A percentile compares a stretch with the other conserved stretches of the same genome.
Conservation (phyloP, 1,284 basidiomycete species). For the Moniliella sp. region DNA sequence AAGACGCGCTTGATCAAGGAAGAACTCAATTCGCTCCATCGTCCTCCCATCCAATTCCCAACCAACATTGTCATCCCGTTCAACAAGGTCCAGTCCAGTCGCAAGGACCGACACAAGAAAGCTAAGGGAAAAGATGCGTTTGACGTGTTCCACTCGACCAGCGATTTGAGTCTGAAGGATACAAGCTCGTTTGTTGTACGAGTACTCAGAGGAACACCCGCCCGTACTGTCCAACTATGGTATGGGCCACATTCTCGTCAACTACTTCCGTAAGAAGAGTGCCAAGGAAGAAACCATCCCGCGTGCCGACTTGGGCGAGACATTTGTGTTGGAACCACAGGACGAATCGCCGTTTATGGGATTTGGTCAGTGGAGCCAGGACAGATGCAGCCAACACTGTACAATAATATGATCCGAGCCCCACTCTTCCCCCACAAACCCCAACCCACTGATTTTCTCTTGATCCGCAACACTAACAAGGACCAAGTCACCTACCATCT, state of each 20-base stretch:
- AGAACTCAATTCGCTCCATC: slow-evolving; percentile 83
- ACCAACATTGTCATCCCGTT: slow-evolving; percentile 72
- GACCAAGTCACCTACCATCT: slow-evolving; percentile 76
- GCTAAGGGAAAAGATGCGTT: slow-evolving; percentile 43
- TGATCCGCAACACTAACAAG: slow-evolving; percentile 53
- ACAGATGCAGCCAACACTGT: slow-evolving; percentile 72
- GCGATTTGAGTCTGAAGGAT: slow-evolving; percentile 31
- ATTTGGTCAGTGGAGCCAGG: slow-evolving; percentile 82
- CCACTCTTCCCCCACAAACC: slow-evolving; percentile 81
- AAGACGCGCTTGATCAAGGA: slow-evolving; percentile 79
- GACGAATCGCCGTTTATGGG: slow-evolving; percentile 97
- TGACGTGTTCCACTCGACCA: slow-evolving; percentile 23
- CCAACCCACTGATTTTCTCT: slow-evolving; percentile 75
- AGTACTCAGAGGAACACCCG: slow-evolving; percentile 57
- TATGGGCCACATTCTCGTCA: slow-evolving; percentile 90
- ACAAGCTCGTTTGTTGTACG: slow-evolving; percentile 29
- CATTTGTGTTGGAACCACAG: slow-evolving; percentile 80
- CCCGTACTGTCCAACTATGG: slow-evolving; percentile 85
- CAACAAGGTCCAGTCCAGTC: slow-evolving; percentile 67
- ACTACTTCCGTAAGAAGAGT: slow-evolving; percentile 90
- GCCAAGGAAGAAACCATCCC: slow-evolving; percentile 83
- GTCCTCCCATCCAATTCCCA: slow-evolving; percentile 80
- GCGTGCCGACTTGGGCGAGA: slow-evolving; percentile 76
- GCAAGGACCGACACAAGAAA: slow-evolving; percentile 60
- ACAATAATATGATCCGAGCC: slow-evolving; percentile 80